Evolutionary conservation across 352 stramenopile species (phyloP).

Genomic region (Phytopythium litorale): DNA sequence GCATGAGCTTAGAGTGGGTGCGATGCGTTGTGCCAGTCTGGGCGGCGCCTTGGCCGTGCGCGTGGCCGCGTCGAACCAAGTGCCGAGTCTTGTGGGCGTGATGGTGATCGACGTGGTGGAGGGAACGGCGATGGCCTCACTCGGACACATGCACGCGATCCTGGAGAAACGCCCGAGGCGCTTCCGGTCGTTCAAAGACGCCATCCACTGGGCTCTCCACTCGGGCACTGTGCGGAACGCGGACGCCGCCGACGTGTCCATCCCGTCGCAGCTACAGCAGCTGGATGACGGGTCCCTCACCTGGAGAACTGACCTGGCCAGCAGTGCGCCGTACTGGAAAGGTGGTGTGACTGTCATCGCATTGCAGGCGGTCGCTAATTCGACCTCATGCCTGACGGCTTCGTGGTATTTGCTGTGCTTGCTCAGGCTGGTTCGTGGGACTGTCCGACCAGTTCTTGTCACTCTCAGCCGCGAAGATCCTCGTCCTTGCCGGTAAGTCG

Average conservation of each 20-base stretch:
- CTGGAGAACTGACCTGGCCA: conserved; percentile 77
- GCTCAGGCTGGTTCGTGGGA: conserved; percentile 75
- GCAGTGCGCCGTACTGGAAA: conserved; percentile 74
- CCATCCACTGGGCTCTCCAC: conserved; percentile 76
- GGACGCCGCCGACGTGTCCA: conserved; percentile 69
- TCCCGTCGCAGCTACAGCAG: conserved; percentile 70
- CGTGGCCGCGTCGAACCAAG: conserved; percentile 48
- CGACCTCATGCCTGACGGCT: not conserved
- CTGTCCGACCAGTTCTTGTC: conserved; percentile 85
- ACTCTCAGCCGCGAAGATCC: conserved; percentile 71
- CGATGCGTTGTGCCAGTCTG: conserved; percentile 34
- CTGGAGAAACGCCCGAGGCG: conserved; percentile 58
- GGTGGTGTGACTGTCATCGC: conserved; percentile 19
- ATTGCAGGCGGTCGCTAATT: not conserved
- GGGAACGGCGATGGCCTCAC: conserved; percentile 79
- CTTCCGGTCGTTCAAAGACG: conserved; percentile 69
- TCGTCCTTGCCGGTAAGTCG: conserved; percentile 67
- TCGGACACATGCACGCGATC: conserved; percentile 82
- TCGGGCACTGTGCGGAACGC: conserved; percentile 72
- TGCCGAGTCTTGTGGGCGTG: conserved; percentile 66
- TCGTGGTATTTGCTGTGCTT: not conserved
- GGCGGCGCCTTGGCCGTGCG: conserved; percentile 79
- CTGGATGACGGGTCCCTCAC: conserved; percentile 44
- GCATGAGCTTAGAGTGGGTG: too few species aligned
- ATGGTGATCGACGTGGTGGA: conserved; percentile 91